Conservation (phyloP, 108 stramenopile genomes). For the Pseudonitzschia multiseries region DNA sequence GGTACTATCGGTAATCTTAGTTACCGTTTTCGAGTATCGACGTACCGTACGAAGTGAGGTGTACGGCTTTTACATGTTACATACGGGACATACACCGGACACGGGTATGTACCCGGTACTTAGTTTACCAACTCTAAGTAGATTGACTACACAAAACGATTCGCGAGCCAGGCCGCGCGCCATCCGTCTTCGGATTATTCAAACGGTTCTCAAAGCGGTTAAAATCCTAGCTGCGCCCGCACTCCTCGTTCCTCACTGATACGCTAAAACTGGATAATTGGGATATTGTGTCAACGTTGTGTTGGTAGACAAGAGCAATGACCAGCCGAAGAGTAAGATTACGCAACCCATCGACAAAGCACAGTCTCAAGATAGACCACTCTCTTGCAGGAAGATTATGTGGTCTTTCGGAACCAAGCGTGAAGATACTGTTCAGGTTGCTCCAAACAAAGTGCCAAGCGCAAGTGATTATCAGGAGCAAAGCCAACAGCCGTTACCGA, state of each 20-base stretch:
- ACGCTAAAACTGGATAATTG: neutral
- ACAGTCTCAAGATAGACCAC: too few species aligned
- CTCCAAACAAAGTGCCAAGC: neutral
- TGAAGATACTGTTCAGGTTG: neutral
- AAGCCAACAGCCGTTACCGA: neutral
- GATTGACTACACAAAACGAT: too few species aligned
- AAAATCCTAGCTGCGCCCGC: neutral
- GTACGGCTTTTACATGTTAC: too few species aligned
- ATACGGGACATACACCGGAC: too few species aligned
- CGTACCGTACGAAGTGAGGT: too few species aligned
- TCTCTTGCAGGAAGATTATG: neutral
- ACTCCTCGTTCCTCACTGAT: neutral
- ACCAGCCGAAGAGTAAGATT: neutral
- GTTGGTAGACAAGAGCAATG: neutral
- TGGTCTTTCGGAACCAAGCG: constrained; percentile 2
- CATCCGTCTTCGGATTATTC: neutral
- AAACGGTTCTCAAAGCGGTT: neutral
- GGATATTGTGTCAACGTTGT: neutral
- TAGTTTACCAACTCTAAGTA: neutral
- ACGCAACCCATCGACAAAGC: too few species aligned
- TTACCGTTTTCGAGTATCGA: too few species aligned
- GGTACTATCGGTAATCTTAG: too few species aligned
- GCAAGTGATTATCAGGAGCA: neutral
- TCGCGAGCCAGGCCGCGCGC: constrained; percentile 1
- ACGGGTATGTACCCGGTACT: too few species aligned